These are phyloP conservation scores for Aspergillus awamori DNA, from an alignment of 2,329 filamentous ascomycete genomes.

Conservation along the genomic window DNA sequence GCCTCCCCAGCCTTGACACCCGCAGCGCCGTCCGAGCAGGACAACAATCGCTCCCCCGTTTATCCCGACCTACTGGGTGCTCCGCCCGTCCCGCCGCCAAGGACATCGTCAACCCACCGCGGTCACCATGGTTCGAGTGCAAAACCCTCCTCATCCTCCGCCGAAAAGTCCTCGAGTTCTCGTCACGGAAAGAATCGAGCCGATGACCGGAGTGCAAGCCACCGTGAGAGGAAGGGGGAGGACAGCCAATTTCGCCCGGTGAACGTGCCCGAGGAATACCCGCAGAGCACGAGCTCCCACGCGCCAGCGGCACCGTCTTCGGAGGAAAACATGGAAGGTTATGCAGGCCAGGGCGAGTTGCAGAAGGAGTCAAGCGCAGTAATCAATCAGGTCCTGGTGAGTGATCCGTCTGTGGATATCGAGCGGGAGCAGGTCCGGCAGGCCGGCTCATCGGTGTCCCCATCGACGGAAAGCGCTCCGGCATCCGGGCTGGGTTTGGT, in stretches of 20 bases:
- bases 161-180: constrained; percentile 44
- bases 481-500: constrained; percentile 54
- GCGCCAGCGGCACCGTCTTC: constrained; percentile 36
- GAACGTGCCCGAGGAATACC: constrained; percentile 51
- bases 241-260: constrained; percentile 48
- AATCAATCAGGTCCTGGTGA: constrained; percentile 74
- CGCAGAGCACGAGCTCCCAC: constrained; percentile 46
- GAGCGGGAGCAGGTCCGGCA: constrained; percentile 71
- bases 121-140: constrained; percentile 42
- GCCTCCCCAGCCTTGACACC: constrained; percentile 45
- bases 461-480: constrained; percentile 49
- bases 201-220: constrained; percentile 45
- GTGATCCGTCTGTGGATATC: constrained; percentile 73
- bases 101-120: constrained; percentile 76
- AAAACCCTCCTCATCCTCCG: constrained; percentile 31
- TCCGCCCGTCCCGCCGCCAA: constrained; percentile 73
- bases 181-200: constrained; percentile 43
- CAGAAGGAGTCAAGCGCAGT: constrained; percentile 78
- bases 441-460: constrained; percentile 57
- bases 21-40: constrained; percentile 31
- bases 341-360: constrained; percentile 61
- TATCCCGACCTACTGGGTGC: constrained; percentile 56
- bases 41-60: constrained; percentile 36
- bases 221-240: constrained; percentile 46
- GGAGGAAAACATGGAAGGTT: constrained; percentile 54